Conservation (phyloP, 192 early-diverging fungal genomes). For the Backusella luteola region DNA sequence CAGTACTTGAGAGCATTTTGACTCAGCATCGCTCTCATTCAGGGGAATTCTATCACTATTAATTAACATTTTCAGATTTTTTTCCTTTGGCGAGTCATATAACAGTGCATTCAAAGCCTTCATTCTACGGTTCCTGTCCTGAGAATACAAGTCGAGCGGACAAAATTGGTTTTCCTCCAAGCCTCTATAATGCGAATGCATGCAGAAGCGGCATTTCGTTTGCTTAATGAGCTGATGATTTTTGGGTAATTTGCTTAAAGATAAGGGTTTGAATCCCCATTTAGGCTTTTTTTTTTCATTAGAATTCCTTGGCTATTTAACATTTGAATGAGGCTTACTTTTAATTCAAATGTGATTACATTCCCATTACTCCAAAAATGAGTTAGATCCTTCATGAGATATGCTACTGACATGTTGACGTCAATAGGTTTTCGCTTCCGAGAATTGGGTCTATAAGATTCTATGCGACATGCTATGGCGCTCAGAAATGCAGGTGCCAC, state of each 20-base stretch:
- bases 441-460: not conserved
- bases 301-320: not conserved
- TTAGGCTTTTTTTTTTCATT: constrained; percentile 47
- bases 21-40: not conserved
- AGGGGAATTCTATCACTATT: not conserved
- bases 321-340: constrained; percentile 14
- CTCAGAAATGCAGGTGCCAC: constrained; percentile 8
- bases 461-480: not conserved
- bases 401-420: not conserved
- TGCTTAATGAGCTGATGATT: constrained; percentile 37
- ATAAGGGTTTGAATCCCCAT: constrained; percentile 62
- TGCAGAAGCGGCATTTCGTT: constrained; percentile 65
- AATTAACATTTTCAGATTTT: constrained; percentile 9
- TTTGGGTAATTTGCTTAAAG: not conserved
- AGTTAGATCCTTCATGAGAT: constrained; percentile 6
- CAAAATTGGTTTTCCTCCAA: constrained; percentile 36
- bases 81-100: constrained; percentile 12
- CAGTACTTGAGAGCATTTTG: not conserved
- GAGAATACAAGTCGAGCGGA: constrained; percentile 64
- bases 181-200: constrained; percentile 56
- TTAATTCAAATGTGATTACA: constrained; percentile 27
- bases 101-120: constrained; percentile 38
- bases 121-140: constrained; percentile 25
- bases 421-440: not conserved
- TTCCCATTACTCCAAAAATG: not conserved